Conservation (phyloP, 78 protist species). For the Emiliania huxleyi region DNA sequence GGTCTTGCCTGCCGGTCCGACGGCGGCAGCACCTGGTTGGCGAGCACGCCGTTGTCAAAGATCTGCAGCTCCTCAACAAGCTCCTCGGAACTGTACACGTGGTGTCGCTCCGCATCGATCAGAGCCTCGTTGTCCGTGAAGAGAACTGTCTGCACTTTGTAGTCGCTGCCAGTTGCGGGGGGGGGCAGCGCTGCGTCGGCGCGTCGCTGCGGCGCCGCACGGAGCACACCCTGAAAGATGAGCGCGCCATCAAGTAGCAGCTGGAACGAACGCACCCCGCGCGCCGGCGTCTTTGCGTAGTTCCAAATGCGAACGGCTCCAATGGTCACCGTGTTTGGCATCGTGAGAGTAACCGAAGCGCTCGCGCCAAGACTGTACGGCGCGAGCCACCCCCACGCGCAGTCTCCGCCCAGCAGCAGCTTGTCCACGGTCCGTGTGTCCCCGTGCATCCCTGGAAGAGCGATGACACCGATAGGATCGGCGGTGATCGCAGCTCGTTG, state of each 20-base stretch:
- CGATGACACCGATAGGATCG: conserved; percentile 19
- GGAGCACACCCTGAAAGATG: background rate
- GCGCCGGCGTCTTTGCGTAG: conserved; percentile 62
- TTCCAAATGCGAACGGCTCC: conserved; percentile 66
- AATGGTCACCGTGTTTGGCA: conserved; percentile 25
- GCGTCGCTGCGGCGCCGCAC: background rate
- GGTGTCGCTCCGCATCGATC: background rate
- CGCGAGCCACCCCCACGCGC: conserved; percentile 32
- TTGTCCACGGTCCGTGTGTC: conserved; percentile 41
- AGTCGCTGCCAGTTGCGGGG: background rate
- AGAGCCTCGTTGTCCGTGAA: background rate
- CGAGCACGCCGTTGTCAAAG: background rate
- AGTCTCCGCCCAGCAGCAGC: background rate
- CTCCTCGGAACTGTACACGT: background rate
- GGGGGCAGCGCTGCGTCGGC: background rate
- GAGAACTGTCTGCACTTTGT: background rate
- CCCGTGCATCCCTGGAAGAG: background rate
- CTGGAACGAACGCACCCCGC: conserved; percentile 2
- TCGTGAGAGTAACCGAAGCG: conserved; percentile 32
- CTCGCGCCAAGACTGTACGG: conserved; percentile 39
- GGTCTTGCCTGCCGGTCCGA: background rate
- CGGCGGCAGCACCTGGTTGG: background rate
- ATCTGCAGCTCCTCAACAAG: background rate
- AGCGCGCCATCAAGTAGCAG: background rate
- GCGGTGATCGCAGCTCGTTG: background rate